These are phyloP conservation scores for Waltergamsia citrina DNA, from an alignment of 2,329 filamentous ascomycete species.

Conservation along the genomic window DNA sequence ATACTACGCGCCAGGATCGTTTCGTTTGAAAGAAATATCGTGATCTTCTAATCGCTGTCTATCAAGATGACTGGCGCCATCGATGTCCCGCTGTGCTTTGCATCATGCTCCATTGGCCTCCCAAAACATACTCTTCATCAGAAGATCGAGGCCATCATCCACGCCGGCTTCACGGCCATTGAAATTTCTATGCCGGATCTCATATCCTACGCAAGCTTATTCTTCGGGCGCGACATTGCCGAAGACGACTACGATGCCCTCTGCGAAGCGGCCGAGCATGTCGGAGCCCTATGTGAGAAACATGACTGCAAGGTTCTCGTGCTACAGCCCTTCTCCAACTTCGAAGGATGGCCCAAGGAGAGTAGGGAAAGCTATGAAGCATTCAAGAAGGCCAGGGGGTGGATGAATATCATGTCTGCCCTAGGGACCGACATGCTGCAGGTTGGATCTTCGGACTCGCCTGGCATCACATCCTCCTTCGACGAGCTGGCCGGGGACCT, in stretches of 20 bases:
- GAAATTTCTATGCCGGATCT: slow-evolving; percentile 71
- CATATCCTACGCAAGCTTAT: slow-evolving; percentile 44
- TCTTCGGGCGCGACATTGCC: slow-evolving; percentile 39
- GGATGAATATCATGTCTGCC: slow-evolving; percentile 63
- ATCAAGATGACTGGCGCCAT: slow-evolving; percentile 2
- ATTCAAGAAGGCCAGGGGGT: slow-evolving; percentile 52
- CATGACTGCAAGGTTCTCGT: slow-evolving; percentile 55
- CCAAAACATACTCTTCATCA: slow-evolving; percentile 36
- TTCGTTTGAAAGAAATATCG: neutral
- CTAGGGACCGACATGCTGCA: slow-evolving; percentile 63
- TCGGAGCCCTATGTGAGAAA: slow-evolving; percentile 43
- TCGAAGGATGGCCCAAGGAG: slow-evolving; percentile 61
- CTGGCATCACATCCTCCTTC: slow-evolving; percentile 39
- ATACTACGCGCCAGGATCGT: neutral
- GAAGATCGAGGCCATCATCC: slow-evolving; percentile 53
- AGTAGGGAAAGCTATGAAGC: slow-evolving; percentile 51
- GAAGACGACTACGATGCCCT: slow-evolving; percentile 52
- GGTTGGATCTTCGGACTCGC: slow-evolving; percentile 54
- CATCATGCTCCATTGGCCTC: slow-evolving; percentile 38
- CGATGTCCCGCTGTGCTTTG: slow-evolving; percentile 36
- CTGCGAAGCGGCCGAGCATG: slow-evolving; percentile 39
- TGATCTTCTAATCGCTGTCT: neutral
- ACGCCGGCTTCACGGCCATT: slow-evolving; percentile 57
- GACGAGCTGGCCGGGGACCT: slow-evolving; percentile 51
- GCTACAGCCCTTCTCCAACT: slow-evolving; percentile 68